A percentile compares a stretch with the other conserved stretches of the same genome.
Conservation (phyloP, 2,329 filamentous ascomycete species). For the Colletotrichum sp. region DNA sequence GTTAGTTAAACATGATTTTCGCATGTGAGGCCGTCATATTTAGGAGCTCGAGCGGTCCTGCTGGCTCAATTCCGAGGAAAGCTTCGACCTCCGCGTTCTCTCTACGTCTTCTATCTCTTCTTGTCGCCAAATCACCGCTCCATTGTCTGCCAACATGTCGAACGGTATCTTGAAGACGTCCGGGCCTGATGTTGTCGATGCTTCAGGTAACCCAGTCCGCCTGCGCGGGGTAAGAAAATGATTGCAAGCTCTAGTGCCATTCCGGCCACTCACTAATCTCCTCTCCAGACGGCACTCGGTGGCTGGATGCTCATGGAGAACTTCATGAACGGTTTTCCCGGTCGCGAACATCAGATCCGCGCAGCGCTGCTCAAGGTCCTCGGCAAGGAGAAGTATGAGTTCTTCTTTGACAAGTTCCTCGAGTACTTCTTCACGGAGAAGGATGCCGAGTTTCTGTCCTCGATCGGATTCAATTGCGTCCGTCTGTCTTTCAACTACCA, state of each 20-base stretch:
- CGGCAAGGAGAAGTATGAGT: conserved; percentile 61
- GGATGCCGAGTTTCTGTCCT: conserved; percentile 63
- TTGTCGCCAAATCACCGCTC: too few relatives aligned
- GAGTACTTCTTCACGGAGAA: conserved; percentile 64
- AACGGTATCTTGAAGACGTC: conserved; percentile 17
- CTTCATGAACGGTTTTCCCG: conserved; percentile 68
- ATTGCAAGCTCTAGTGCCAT: fast-evolving
- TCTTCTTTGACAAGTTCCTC: conserved; percentile 63
- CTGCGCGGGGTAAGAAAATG: conserved; percentile 35
- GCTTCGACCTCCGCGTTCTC: not conserved
- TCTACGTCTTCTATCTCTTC: not conserved
- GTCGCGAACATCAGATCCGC: conserved; percentile 61
- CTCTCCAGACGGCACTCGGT: conserved; percentile 29
- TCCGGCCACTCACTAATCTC: not conserved
- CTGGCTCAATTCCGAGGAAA: not conserved
- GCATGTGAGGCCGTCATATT: not conserved
- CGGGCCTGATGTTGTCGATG: conserved; percentile 43
- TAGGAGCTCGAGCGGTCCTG: not conserved
- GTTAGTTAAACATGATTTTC: not conserved
- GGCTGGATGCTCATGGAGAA: conserved; percentile 57
- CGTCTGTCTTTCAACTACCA: conserved; percentile 67
- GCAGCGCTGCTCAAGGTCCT: conserved; percentile 57
- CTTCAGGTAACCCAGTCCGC: conserved; percentile 46
- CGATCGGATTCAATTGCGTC: conserved; percentile 61
- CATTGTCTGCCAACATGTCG: not conserved